phyloP scores from a whole-genome alignment of 306 rosid species.

The Argentina anserina region DNA sequence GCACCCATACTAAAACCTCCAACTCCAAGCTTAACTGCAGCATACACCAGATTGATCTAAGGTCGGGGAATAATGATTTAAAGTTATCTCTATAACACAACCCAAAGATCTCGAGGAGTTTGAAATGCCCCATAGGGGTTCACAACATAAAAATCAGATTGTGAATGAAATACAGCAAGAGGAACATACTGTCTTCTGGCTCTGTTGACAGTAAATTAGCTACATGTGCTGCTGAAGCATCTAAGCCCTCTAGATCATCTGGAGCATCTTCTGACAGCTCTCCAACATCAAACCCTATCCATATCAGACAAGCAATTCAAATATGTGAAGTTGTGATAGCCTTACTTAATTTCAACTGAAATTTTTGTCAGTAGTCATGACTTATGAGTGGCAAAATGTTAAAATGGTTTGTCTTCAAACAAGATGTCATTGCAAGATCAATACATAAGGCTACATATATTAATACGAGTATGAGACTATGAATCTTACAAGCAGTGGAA shows the following conservation, averaged over 20 bases:
- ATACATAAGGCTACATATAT: slow-evolving; percentile 6
- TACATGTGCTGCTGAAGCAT: slow-evolving; percentile 87
- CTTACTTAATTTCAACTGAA: not conserved
- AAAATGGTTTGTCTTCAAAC: not conserved
- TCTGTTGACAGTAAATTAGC: slow-evolving; percentile 91
- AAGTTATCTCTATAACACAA: not conserved
- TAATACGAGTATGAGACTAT: not conserved
- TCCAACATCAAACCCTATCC: slow-evolving; percentile 87
- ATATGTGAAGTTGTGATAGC: not conserved
- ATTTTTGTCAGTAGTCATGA: not conserved
- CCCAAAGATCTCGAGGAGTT: not conserved
- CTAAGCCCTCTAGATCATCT: slow-evolving; percentile 94
- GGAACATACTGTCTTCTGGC: slow-evolving; percentile 81
- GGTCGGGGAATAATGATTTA: not conserved
- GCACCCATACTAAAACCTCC: slow-evolving; percentile 99
- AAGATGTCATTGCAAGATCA: not conserved
- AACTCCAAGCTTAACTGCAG: slow-evolving; percentile 85
- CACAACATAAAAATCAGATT: not conserved
- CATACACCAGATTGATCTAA: slow-evolving; percentile 3
- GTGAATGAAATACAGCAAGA: not conserved
- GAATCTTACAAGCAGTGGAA: slow-evolving; percentile 88
- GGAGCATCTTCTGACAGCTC: slow-evolving; percentile 83
- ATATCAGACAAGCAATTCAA: slow-evolving; percentile 11
- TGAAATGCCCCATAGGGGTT: not conserved
- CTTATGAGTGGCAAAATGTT: not conserved